phyloP scores from a whole-genome alignment of 371 early-diverging fungal species.

The Chytridium lagenaria region DNA sequence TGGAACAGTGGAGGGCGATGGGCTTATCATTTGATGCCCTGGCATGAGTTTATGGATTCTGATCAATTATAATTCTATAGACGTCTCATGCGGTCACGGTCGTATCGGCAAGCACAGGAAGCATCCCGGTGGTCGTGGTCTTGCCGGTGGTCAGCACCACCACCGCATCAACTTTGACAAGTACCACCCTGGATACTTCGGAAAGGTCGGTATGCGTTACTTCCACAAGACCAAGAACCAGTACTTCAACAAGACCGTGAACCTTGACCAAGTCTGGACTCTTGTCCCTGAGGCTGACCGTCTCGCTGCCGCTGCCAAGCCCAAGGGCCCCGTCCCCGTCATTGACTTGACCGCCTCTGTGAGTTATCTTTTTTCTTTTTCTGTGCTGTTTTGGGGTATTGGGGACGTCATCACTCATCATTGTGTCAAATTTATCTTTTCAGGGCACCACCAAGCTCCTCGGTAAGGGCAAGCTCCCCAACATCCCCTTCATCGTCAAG shows the following conservation, averaged over 20 bases:
- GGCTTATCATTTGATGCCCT: too few relatives aligned
- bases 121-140: conserved; percentile 99
- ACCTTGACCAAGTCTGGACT: conserved; percentile 95
- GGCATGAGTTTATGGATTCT: too few relatives aligned
- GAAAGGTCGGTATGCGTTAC: conserved; percentile 99
- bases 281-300: conserved; percentile 93
- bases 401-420: too few relatives aligned
- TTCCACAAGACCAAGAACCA: conserved; percentile 97
- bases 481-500: conserved; percentile 97
- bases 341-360: conserved; percentile 87
- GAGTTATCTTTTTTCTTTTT: conserved; percentile 34
- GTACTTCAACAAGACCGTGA: conserved; percentile 87
- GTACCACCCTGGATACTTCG: conserved; percentile 99
- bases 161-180: conserved; percentile 99
- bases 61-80: conserved; percentile 22
- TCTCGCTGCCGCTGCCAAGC: conserved; percentile 81
- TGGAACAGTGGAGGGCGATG: neutral
- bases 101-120: conserved; percentile 97
- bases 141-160: conserved; percentile 99
- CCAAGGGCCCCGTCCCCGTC: conserved; percentile 89
- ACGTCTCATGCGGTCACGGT: conserved; percentile 66
- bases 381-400: neutral
- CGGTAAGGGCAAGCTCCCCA: conserved; percentile 92
- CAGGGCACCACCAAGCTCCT: conserved; percentile 97
- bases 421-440: too few relatives aligned